These are phyloP conservation scores for Neurospora terricola DNA, from an alignment of 495 filamentous ascomycete genomes.

Conservation along the genomic window DNA sequence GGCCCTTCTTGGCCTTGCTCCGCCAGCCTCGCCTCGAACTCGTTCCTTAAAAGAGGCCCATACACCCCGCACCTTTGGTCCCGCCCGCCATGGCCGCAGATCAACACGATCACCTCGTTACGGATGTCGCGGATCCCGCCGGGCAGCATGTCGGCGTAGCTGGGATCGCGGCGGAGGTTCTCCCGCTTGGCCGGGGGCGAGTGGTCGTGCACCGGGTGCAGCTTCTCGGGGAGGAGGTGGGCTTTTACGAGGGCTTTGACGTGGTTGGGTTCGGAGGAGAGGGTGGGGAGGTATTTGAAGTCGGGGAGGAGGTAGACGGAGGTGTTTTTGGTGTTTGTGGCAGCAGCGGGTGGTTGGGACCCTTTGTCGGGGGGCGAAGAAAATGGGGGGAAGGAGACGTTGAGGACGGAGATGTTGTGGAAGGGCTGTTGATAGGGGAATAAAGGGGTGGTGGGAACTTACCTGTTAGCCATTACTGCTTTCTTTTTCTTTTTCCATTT, in stretches of 20 bases:
- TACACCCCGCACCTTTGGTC: conserved; percentile 74
- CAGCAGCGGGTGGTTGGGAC: no score
- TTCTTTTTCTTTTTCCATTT: neutral
- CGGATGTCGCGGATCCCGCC: conserved; percentile 43
- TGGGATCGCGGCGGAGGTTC: conserved; percentile 28
- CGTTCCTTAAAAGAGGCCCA: conserved; percentile 56
- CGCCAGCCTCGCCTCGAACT: conserved; percentile 49
- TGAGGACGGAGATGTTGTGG: conserved; percentile 66
- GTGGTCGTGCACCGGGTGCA: conserved; percentile 47
- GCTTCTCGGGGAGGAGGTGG: conserved; percentile 45
- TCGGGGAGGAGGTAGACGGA: conserved; percentile 66
- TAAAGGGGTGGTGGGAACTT: neutral
- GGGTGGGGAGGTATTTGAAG: conserved; percentile 65
- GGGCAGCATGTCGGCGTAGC: conserved; percentile 30
- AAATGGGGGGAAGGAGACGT: conserved; percentile 53
- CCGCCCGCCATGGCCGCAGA: conserved; percentile 75
- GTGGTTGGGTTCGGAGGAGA: conserved; percentile 45
- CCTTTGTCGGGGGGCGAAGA: conserved; percentile 9
- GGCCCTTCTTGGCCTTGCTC: conserved; percentile 2
- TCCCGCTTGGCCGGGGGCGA: conserved; percentile 42
- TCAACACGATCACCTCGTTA: conserved; percentile 58
- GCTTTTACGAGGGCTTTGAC: conserved; percentile 48
- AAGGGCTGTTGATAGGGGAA: conserved; percentile 48
- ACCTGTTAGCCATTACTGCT: conserved; percentile 12
- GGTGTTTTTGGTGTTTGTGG: conserved; percentile 34